Conservation (phyloP, 345 rosid genomes). For the Aethionema arabicum region DNA sequence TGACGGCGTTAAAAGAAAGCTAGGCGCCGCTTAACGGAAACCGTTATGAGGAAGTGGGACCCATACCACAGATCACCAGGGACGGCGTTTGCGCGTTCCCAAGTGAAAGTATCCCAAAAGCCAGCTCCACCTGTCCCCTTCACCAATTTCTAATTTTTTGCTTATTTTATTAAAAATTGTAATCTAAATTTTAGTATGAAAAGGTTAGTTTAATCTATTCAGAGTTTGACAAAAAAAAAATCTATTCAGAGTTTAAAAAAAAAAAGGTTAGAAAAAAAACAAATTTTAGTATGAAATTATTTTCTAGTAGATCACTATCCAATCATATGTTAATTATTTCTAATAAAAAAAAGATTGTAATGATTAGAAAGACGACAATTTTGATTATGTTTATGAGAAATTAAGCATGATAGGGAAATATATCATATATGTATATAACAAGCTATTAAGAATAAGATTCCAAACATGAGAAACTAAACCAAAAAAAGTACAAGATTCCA, state of each 20-base stretch:
- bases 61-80: slow-evolving; percentile 47
- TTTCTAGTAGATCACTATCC: slow-evolving; percentile 29
- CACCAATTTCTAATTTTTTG: neutral
- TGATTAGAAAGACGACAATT: slow-evolving; percentile 27
- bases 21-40: slow-evolving; percentile 33
- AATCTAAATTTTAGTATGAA: slow-evolving; percentile 13
- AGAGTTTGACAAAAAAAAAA: no score
- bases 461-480: slow-evolving; percentile 21
- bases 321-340: slow-evolving; percentile 19
- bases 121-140: slow-evolving; percentile 43
- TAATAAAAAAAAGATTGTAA: slow-evolving; percentile 1
- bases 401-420: slow-evolving; percentile 6
- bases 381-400: slow-evolving; percentile 1
- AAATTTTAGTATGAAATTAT: slow-evolving; percentile 5
- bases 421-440: slow-evolving; percentile 9
- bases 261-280: no score
- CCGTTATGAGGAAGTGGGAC: slow-evolving; percentile 47
- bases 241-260: no score
- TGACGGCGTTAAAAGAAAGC: slow-evolving; percentile 27
- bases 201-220: slow-evolving; percentile 22
- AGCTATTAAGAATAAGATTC: slow-evolving; percentile 34
- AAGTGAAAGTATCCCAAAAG: slow-evolving; percentile 13
- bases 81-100: slow-evolving; percentile 58
- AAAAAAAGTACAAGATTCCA: slow-evolving; percentile 16
- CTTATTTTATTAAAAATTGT: neutral